A percentile compares a stretch with the other conserved stretches of the same genome.
Evolutionary conservation across 495 filamentous ascomycete species (phyloP).

Genomic region (Hypoxylon fragiforme): DNA sequence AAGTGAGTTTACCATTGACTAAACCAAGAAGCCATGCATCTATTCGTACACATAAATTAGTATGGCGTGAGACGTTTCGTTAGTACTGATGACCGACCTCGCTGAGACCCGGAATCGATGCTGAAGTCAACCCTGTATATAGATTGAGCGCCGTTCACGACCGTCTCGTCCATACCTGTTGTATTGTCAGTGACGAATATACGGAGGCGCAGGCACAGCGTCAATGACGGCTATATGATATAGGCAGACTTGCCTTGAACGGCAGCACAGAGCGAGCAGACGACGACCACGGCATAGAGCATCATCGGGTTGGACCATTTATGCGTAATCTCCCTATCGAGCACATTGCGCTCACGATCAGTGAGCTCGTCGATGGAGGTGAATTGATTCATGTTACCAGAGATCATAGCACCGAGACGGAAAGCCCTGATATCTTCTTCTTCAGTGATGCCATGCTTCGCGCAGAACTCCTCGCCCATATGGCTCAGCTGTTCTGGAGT

Average conservation of each 20-base stretch:
- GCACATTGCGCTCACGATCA: slow-evolving; percentile 57
- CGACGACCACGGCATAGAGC: slow-evolving; percentile 69
- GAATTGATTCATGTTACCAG: slow-evolving; percentile 49
- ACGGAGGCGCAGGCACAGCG: neutral
- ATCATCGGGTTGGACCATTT: slow-evolving; percentile 72
- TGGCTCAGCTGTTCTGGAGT: slow-evolving; percentile 60
- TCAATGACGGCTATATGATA: no score
- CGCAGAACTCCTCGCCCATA: slow-evolving; percentile 68
- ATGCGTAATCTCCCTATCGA: slow-evolving; percentile 65
- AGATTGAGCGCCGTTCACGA: slow-evolving; percentile 76
- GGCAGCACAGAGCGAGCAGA: slow-evolving; percentile 53
- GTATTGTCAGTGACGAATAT: neutral
- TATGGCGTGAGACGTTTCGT: neutral
- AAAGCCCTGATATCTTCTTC: slow-evolving; percentile 70
- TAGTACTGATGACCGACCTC: slow-evolving; percentile 25
- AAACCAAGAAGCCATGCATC: slow-evolving; percentile 71
- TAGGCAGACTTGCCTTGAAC: slow-evolving; percentile 45
- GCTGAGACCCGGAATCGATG: slow-evolving; percentile 51
- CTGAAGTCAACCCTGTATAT: slow-evolving; percentile 71
- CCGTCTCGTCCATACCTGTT: slow-evolving; percentile 72
- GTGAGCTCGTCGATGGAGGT: slow-evolving; percentile 59
- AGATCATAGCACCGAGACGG: slow-evolving; percentile 70
- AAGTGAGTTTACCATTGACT: slow-evolving; percentile 50
- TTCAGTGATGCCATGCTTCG: slow-evolving; percentile 63
- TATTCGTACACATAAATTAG: slow-evolving; percentile 16